Evolutionary conservation across 106 monocot species (phyloP), one percentile per base, ranked within the genome.

Genomic region (Acanthochlamys bracteata): DNA sequence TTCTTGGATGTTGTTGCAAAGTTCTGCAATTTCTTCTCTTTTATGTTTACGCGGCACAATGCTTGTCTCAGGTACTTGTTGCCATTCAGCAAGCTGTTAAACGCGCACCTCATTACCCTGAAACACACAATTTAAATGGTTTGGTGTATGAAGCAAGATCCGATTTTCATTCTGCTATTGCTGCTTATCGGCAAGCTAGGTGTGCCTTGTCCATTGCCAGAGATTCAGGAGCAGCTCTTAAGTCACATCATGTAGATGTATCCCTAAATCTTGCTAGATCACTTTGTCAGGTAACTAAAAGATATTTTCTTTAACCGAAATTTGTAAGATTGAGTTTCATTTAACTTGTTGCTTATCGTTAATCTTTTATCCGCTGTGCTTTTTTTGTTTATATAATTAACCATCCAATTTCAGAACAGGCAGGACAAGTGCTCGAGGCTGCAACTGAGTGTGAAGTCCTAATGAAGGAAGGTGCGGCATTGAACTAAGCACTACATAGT

Each of bases 41-140:
- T n/a, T n/a, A n/a, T n/a, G n/a, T n/a, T n/a, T n/a, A n/a, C n/a
- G n/a, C n/a, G n/a, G n/a, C n/a, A n/a, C n/a, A n/a, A n/a, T n/a
- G n/a, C n/a, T 16, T 53, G 7, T 63, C 63, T 20, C 65, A 98
- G 96, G 88, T 98, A 41, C 73, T 77, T 71, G 80, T 71, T 68
- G 91, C 91, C 52, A 59, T 88, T 66, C 24, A 59, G 17, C 96
- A 98, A 72, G 85, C 96, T 76, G 83, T 91, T 69, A 82, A 79
- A 64, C 87, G 75, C 61, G 80, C 73, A 42, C 96, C 96, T 25
- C 53, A 68, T 57, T 80, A 57, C 55, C 76, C 96, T n/a, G 96
- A 91, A 68, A 80, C 88, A 23, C 91, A 98, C 74, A 98, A 91
- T 69, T 53, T 98, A 63, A 76, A 88, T 67, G 96, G 96, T 23